These are phyloP conservation scores for Paraphaeosphaeria minitans DNA, from an alignment of 2,329 filamentous ascomycete species.

Conservation along the genomic window DNA sequence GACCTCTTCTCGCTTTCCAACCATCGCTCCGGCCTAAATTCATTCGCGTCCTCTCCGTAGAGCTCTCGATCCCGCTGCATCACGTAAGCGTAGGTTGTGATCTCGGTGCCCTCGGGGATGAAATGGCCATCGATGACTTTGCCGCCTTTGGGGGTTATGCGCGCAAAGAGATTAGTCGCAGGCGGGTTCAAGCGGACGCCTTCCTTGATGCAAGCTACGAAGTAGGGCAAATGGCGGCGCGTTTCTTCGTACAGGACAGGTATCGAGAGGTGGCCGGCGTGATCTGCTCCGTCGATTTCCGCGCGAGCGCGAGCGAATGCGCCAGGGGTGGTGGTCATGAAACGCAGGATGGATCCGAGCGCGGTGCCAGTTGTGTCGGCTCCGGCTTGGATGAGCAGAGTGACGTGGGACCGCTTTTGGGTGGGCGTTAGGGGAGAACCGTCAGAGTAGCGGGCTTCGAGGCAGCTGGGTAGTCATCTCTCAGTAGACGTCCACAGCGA, in stretches of 20 bases:
- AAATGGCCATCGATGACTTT: constrained; percentile 49
- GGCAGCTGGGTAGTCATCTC: constrained; percentile 27
- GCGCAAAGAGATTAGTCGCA: constrained; percentile 58
- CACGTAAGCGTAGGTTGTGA: constrained; percentile 55
- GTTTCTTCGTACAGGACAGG: constrained; percentile 40
- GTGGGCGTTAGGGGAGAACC: constrained; percentile 34
- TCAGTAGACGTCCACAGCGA: too few species aligned
- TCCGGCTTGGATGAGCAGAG: constrained; percentile 47
- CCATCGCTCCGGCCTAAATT: constrained; percentile 52
- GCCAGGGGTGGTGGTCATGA: constrained; percentile 25
- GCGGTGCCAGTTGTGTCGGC: constrained; percentile 46
- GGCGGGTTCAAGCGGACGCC: constrained; percentile 58
- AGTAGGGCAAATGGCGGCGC: constrained; percentile 51
- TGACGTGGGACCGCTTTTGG: constrained; percentile 46
- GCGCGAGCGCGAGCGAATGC: constrained; percentile 23
- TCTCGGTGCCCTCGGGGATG: constrained; percentile 51
- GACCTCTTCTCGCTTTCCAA: constrained; percentile 31
- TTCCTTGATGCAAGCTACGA: constrained; percentile 58
- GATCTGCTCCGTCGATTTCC: constrained; percentile 32
- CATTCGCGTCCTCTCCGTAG: constrained; percentile 49
- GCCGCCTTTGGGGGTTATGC: constrained; percentile 41
- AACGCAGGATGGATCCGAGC: constrained; percentile 40
- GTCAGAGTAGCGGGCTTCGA: constrained; percentile 40
- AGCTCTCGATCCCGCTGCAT: constrained; percentile 53
- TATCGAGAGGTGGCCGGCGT: constrained; percentile 23